Evolutionary conservation across 257 asterid genomes (phyloP), one percentile per base, ranked within the genome.

Genomic region (Nicotiana tomentosiformis): DNA sequence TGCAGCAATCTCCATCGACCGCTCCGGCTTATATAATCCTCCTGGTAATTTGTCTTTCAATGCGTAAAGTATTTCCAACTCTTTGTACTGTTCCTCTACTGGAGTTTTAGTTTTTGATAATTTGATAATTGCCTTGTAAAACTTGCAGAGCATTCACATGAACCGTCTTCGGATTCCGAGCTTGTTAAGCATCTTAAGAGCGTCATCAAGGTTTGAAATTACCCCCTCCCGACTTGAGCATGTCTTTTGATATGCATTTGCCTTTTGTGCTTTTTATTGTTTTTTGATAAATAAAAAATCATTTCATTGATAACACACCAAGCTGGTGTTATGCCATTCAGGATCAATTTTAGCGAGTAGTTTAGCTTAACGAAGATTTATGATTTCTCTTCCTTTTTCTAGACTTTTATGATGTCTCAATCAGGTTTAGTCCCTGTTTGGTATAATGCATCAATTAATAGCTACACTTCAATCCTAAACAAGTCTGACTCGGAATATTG

Each of bases 161-260:
- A 89, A 79, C 85, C 90, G 9, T 76, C 91, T 26, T 70, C 86
- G 77, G 97, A 91, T 18, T 86, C 97, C 57, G 97, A 94, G 88
- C 97, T 95, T 53, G 97, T 93, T 77, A 95, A 94, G 91, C 94
- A 93, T 89, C 93, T 95, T 26, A 93, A 91, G 82, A 91, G 91
- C 89, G 89, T 95, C 39, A 95, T 95, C 83, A 95, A 95, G 93
- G 97, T 91, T 81, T 80, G 7, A 17, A 11, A 57, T 46, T 12
- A 9, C 23, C 51, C 20, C 10, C 20, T 79, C 18, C 20, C 15
- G 9, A 46, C 17, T 35, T 83, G 15, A 56, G 23, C 37, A 23
- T 51, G 17, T 29, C 53, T 77, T 18, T 17, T 72, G 12, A 43
- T 37, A 3, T 72, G 55, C 57, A 81, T 57, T 32, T 65, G 32